These are phyloP conservation scores for Cudoniella acicularis DNA, from an alignment of 495 filamentous ascomycete species.

Conservation along the genomic window DNA sequence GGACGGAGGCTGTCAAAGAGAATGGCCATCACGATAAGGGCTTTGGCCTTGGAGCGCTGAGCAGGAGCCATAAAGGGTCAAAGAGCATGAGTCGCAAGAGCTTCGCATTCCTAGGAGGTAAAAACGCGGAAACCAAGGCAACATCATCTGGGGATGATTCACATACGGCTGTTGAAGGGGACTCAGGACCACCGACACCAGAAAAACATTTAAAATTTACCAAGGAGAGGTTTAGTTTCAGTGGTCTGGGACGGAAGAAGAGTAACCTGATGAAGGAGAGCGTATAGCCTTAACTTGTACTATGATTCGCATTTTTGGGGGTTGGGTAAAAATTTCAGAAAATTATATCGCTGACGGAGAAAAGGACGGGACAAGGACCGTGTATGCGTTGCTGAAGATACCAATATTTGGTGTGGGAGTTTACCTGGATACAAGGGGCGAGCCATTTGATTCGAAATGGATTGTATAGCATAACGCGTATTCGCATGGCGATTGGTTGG, in stretches of 20 bases:
- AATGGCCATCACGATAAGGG: slow-evolving; percentile 16
- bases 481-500: neutral
- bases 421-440: neutral
- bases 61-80: slow-evolving; percentile 37
- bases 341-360: neutral
- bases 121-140: slow-evolving; percentile 36
- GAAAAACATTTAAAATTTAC: slow-evolving; percentile 24
- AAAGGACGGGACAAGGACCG: neutral
- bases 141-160: slow-evolving; percentile 12
- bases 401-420: neutral
- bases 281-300: neutral
- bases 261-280: slow-evolving; percentile 36
- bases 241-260: slow-evolving; percentile 56
- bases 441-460: neutral
- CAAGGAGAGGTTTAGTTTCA: slow-evolving; percentile 54
- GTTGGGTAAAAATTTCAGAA: neutral
- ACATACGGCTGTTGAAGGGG: slow-evolving; percentile 22
- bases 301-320: slow-evolving; percentile 5
- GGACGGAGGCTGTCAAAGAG: slow-evolving; percentile 6
- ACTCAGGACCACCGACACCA: slow-evolving; percentile 21
- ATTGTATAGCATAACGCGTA: neutral
- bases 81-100: slow-evolving; percentile 57
- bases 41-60: slow-evolving; percentile 6
- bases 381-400: neutral
- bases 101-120: slow-evolving; percentile 25